These are phyloP conservation scores for Tylopilus cervinicoccineus DNA, from an alignment of 768 basidiomycete genomes.

Conservation along the genomic window DNA sequence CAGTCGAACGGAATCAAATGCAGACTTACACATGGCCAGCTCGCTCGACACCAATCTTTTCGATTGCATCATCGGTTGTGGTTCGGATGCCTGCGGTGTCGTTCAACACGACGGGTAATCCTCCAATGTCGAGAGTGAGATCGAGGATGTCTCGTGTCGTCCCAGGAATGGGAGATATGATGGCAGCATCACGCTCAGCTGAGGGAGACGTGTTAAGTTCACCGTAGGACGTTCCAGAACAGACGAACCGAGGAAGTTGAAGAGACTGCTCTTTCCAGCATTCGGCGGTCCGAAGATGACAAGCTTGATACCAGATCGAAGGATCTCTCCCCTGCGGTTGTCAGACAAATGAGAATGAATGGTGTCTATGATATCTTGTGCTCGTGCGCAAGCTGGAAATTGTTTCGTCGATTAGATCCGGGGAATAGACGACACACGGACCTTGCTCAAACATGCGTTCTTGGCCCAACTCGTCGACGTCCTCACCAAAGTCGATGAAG, in stretches of 20 bases:
- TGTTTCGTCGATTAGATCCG: not conserved
- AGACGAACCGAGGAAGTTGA: slow-evolving; percentile 73
- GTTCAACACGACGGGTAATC: slow-evolving; percentile 72
- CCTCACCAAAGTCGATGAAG: slow-evolving; percentile 90
- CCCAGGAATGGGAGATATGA: slow-evolving; percentile 83
- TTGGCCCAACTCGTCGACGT: slow-evolving; percentile 71
- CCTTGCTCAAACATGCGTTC: slow-evolving; percentile 75
- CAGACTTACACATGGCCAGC: slow-evolving; percentile 61
- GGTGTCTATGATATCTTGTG: slow-evolving; percentile 41
- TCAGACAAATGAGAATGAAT: slow-evolving; percentile 64
- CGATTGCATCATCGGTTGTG: slow-evolving; percentile 63
- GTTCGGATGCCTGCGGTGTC: slow-evolving; percentile 85
- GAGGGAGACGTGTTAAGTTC: not conserved
- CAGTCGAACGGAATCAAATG: not conserved
- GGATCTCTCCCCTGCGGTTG: slow-evolving; percentile 74
- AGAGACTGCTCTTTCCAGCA: slow-evolving; percentile 86
- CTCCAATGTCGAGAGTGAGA: slow-evolving; percentile 83
- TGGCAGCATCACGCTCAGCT: slow-evolving; percentile 88
- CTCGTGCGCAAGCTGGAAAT: slow-evolving; percentile 49
- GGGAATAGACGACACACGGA: slow-evolving; percentile 21
- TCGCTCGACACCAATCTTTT: slow-evolving; percentile 76
- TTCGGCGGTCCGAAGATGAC: slow-evolving; percentile 93
- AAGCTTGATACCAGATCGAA: slow-evolving; percentile 76
- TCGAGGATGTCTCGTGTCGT: slow-evolving; percentile 89
- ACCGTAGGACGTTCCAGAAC: not conserved